These are phyloP conservation scores for Carex scoparia DNA, from an alignment of 176 grass and related monocot genomes.

Conservation along the genomic window DNA sequence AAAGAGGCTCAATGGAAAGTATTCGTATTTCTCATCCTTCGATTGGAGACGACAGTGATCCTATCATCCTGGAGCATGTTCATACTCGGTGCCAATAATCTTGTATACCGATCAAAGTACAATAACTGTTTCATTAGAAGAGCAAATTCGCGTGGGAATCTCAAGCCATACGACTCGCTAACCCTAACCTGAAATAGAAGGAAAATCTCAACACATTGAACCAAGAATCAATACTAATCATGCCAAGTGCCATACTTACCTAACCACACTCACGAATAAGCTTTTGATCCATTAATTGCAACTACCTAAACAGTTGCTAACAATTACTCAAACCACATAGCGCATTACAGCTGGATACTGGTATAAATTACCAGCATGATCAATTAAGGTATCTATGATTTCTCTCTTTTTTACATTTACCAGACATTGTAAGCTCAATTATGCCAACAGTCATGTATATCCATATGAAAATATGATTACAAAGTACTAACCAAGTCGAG, in stretches of 20 bases:
- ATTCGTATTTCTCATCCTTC: slow-evolving; percentile 41
- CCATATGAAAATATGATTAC: slow-evolving; percentile 15
- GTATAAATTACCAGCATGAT: background rate
- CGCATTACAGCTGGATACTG: background rate
- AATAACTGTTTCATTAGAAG: slow-evolving; percentile 93
- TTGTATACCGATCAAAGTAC: slow-evolving; percentile 93
- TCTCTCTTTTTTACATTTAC: background rate
- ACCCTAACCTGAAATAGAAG: slow-evolving; percentile 74
- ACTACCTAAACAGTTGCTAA: background rate
- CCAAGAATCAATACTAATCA: background rate
- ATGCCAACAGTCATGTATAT: background rate
- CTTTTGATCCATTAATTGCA: background rate
- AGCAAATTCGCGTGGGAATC: slow-evolving; percentile 89
- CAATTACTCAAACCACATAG: background rate
- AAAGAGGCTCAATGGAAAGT: background rate
- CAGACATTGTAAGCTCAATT: background rate
- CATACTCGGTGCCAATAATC: slow-evolving; percentile 82
- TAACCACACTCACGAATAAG: background rate
- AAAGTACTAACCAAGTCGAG: slow-evolving; percentile 84
- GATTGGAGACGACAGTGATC: slow-evolving; percentile 61
- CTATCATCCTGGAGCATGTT: slow-evolving; percentile 92
- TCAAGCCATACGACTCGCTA: slow-evolving; percentile 88
- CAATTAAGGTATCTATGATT: background rate
- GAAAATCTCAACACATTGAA: background rate
- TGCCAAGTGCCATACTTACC: background rate